Percentiles rank a stretch among this genome's conserved stretches.
These are phyloP conservation scores for Penicillium crystallinum DNA, from an alignment of 495 filamentous ascomycete genomes.

Conservation along the genomic window DNA sequence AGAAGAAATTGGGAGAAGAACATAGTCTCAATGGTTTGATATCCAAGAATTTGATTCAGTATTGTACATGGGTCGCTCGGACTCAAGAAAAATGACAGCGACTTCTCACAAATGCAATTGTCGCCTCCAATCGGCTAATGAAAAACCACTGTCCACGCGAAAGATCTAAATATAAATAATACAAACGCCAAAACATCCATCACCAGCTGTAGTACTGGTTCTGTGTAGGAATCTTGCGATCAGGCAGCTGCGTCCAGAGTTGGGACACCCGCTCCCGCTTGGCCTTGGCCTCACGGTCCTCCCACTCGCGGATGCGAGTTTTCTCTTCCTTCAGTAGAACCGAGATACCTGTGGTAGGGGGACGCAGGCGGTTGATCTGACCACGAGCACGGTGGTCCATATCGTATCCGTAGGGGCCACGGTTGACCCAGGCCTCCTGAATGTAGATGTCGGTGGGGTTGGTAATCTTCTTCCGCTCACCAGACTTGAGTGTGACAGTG, in stretches of 20 bases:
- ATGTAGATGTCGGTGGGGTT: constrained; percentile 79
- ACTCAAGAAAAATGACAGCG: constrained; percentile 4
- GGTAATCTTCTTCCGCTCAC: constrained; percentile 52
- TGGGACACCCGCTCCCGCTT: constrained; percentile 60
- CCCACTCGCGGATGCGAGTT: constrained; percentile 72
- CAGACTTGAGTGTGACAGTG: constrained; percentile 34
- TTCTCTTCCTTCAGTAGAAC: constrained; percentile 88
- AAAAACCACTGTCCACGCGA: constrained; percentile 12
- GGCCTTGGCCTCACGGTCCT: constrained; percentile 70
- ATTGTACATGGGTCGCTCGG: constrained; percentile 26
- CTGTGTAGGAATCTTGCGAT: constrained; percentile 57
- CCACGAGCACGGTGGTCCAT: constrained; percentile 67
- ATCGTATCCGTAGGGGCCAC: constrained; percentile 53
- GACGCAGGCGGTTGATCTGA: constrained; percentile 51
- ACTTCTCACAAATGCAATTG: constrained; percentile 24
- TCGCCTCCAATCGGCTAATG: constrained; percentile 9
- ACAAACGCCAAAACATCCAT: constrained; percentile 24
- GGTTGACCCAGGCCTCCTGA: constrained; percentile 85
- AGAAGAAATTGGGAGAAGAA: not conserved
- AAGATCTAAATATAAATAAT: constrained; percentile 23
- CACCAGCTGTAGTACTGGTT: constrained; percentile 88
- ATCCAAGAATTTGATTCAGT: constrained; percentile 19
- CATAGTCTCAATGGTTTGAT: not conserved
- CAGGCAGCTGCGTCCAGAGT: constrained; percentile 81
- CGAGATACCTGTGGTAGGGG: constrained; percentile 71